phyloP scores from a whole-genome alignment of 2,329 filamentous ascomycete genomes.

The Claviceps maximensis region DNA sequence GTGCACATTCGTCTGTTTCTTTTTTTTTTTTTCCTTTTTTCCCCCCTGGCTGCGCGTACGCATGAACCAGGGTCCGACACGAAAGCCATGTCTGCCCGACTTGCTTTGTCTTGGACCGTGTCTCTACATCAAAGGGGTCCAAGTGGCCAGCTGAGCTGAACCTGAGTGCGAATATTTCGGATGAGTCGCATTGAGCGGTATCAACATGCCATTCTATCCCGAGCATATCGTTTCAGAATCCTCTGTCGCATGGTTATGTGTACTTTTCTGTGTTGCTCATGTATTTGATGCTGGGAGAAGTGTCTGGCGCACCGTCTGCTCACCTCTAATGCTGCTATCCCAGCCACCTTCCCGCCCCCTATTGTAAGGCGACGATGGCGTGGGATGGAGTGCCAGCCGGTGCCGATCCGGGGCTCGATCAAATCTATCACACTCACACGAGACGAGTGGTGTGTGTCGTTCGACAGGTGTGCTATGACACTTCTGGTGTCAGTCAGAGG shows the following conservation, averaged over 20 bases:
- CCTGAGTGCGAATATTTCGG: not conserved
- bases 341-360: not conserved
- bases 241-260: not conserved
- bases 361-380: not conserved
- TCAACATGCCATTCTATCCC: not conserved
- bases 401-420: not conserved
- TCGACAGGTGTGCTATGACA: not conserved
- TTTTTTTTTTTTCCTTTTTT: not conserved
- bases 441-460: not conserved
- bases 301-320: not conserved
- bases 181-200: not conserved
- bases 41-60: not conserved
- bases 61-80: constrained; percentile 1
- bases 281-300: not conserved
- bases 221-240: not conserved
- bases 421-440: not conserved
- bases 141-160: constrained; percentile 4
- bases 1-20: not conserved
- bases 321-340: not conserved
- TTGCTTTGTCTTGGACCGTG: constrained; percentile 3
- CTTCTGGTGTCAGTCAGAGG: not conserved
- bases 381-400: not conserved
- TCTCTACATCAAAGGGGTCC: constrained; percentile 2
- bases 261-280: not conserved
- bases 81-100: not conserved